A percentile compares a stretch with the other conserved stretches of the same genome.
Evolutionary conservation across 2,329 filamentous ascomycete genomes (phyloP).

Genomic region (Macrophomina phaseolina): DNA sequence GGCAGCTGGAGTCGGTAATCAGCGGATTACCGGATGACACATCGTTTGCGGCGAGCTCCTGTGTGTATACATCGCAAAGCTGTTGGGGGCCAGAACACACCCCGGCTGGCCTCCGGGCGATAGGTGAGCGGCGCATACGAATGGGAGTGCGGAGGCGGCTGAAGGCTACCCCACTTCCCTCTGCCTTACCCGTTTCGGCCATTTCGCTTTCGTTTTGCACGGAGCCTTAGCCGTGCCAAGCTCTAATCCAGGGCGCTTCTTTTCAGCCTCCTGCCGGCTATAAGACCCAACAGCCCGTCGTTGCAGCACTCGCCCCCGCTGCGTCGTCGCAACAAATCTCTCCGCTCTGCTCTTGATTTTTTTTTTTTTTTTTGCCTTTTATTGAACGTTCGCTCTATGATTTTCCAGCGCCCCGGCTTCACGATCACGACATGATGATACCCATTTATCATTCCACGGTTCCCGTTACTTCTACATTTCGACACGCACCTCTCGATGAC

Average conservation of each 20-base stretch:
- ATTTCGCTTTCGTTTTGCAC: not conserved
- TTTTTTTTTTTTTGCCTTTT: not conserved
- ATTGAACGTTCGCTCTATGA: not conserved
- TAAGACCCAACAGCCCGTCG: constrained; percentile 4
- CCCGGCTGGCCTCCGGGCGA: not conserved
- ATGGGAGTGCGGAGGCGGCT: constrained; percentile 12
- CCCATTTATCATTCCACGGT: constrained; percentile 12
- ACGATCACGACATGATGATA: constrained; percentile 12
- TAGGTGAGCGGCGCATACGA: not conserved
- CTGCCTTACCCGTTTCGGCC: constrained; percentile 2
- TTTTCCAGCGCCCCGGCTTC: not conserved
- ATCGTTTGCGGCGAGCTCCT: not conserved
- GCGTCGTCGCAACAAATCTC: no score
- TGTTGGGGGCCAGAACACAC: not conserved
- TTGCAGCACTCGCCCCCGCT: not conserved
- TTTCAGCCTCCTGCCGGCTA: constrained; percentile 22
- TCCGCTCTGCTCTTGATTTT: not conserved
- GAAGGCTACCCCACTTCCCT: constrained; percentile 12
- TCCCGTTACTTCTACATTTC: constrained; percentile 6
- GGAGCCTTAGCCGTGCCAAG: constrained; percentile 10
- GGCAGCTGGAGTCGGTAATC: no score
- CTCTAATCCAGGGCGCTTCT: not conserved
- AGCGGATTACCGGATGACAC: not conserved
- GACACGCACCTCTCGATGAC: not conserved
- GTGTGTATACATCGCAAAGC: not conserved